Percentiles rank a stretch among this genome's conserved stretches.
These are phyloP conservation scores for Ceratocystis destructans DNA, from an alignment of 2,329 filamentous ascomycete genomes.

Conservation along the genomic window DNA sequence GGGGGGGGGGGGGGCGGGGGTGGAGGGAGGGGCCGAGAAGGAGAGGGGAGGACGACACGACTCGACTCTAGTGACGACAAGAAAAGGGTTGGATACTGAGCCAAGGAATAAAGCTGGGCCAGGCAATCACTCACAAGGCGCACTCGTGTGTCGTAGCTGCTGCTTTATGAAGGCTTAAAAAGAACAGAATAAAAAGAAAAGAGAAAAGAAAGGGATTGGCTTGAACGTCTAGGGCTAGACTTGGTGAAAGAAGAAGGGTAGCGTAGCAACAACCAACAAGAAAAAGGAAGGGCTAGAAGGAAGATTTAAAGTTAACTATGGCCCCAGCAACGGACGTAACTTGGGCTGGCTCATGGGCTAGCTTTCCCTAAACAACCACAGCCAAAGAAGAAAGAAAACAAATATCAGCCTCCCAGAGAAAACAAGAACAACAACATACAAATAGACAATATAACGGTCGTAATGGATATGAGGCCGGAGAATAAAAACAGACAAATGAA, in stretches of 20 bases:
- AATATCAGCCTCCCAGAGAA: background rate
- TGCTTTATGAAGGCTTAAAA: background rate
- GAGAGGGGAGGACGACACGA: background rate
- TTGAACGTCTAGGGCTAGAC: background rate
- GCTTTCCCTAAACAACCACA: background rate
- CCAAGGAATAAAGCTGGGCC: background rate
- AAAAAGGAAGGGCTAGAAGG: background rate
- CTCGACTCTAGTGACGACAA: background rate
- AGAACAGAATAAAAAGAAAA: background rate
- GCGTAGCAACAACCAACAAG: background rate
- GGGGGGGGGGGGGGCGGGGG: background rate
- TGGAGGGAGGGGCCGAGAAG: background rate
- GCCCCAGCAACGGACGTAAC: background rate
- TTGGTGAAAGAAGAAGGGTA: background rate
- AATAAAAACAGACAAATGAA: background rate
- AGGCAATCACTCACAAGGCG: background rate
- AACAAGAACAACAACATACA: background rate
- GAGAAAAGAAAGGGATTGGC: background rate
- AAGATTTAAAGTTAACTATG: conserved; percentile 6
- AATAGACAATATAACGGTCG: background rate
- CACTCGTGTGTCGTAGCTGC: background rate
- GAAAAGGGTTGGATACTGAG: background rate
- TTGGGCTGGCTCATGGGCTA: background rate
- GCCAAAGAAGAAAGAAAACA: background rate
- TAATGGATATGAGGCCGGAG: background rate